These are phyloP conservation scores for Inga laurina DNA, from an alignment of 306 rosid species.

Conservation along the genomic window DNA sequence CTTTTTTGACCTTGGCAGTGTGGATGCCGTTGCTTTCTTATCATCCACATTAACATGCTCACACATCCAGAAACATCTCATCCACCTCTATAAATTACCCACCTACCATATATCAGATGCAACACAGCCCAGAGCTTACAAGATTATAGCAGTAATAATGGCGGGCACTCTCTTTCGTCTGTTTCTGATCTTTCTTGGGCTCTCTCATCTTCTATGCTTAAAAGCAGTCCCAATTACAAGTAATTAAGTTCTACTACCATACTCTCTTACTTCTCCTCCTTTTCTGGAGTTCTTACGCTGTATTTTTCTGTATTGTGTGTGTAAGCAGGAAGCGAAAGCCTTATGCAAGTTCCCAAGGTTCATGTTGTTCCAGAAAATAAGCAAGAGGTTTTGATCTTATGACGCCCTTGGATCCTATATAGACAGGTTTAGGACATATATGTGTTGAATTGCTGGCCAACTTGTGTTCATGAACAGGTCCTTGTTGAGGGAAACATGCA, in stretches of 20 bases:
- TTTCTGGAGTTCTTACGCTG: not conserved
- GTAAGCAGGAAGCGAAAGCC: conserved; percentile 63
- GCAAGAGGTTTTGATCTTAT: conserved; percentile 25
- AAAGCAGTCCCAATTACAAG: conserved; percentile 71
- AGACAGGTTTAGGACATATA: conserved; percentile 3
- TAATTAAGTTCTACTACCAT: conserved; percentile 44
- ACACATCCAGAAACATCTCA: conserved; percentile 21
- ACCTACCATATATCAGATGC: conserved; percentile 26
- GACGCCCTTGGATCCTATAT: not conserved
- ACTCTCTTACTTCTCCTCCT: conserved; percentile 7
- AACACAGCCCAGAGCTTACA: conserved; percentile 23
- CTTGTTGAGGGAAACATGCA: conserved; percentile 28
- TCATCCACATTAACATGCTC: conserved; percentile 4
- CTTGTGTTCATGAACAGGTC: conserved; percentile 42
- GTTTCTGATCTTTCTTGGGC: conserved; percentile 54
- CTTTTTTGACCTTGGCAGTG: conserved; percentile 51
- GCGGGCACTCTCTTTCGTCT: conserved; percentile 49
- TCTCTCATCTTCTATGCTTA: conserved; percentile 55
- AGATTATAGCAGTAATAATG: conserved; percentile 39
- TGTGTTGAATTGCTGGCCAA: not conserved
- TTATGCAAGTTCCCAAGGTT: conserved; percentile 44
- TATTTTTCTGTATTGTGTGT: not conserved
- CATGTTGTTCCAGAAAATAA: conserved; percentile 38
- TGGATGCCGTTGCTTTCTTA: conserved; percentile 12
- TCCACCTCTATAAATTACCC: conserved; percentile 55